Conservation (phyloP, 2,329 filamentous ascomycete genomes). For the Stemphylium vesicarium region DNA sequence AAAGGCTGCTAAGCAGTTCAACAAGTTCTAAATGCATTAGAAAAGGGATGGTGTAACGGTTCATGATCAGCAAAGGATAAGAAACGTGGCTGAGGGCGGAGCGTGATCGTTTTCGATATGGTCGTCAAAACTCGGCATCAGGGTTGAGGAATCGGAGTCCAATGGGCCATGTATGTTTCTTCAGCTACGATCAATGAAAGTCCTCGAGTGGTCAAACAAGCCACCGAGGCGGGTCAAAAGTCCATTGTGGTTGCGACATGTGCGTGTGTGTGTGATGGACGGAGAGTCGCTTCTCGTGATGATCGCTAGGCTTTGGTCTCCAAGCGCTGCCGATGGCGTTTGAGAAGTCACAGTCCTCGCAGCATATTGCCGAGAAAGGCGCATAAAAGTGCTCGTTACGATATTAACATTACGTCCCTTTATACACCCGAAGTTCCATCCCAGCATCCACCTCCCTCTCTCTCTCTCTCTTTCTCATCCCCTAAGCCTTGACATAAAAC, state of each 20-base stretch:
- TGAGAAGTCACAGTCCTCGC: too few relatives aligned
- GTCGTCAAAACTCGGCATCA: constrained; percentile 47
- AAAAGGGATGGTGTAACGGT: constrained; percentile 36
- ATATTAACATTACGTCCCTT: background rate
- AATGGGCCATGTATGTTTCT: constrained; percentile 50
- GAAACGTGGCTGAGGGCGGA: constrained; percentile 32
- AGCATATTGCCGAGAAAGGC: background rate
- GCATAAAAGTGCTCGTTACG: background rate
- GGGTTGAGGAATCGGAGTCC: constrained; percentile 50
- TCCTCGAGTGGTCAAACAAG: constrained; percentile 45
- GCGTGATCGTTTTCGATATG: constrained; percentile 44
- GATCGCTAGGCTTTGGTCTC: background rate
- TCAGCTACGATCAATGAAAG: constrained; percentile 51
- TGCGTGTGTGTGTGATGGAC: constrained; percentile 9
- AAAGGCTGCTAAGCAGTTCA: constrained; percentile 97
- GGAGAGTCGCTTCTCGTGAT: background rate
- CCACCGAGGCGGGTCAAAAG: constrained; percentile 49
- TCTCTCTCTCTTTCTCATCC: background rate
- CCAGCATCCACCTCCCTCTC: background rate
- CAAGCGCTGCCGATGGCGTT: background rate
- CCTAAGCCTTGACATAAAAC: constrained; percentile 63
- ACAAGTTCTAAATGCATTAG: constrained; percentile 82
- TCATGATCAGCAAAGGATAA: constrained; percentile 35
- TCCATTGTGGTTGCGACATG: constrained; percentile 18
- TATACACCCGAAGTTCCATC: too few relatives aligned